These are phyloP conservation scores for Cyclospora cayetanensis DNA, from an alignment of 169 alveolate genomes.

Conservation along the genomic window DNA sequence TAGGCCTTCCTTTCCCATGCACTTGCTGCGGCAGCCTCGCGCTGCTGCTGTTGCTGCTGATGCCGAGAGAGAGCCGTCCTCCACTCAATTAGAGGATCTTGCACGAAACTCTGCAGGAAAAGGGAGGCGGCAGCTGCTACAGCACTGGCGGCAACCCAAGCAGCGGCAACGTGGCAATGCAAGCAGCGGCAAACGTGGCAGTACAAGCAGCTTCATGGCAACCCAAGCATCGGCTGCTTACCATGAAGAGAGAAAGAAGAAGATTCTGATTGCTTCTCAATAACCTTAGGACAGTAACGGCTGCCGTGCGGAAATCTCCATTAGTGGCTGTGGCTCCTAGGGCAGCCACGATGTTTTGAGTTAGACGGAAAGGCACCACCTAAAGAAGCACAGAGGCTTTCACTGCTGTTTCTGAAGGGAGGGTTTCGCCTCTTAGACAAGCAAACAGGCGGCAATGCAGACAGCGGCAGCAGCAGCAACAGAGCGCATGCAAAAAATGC, in stretches of 20 bases:
- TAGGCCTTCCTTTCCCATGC: conserved; percentile 42
- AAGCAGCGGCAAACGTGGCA: not conserved
- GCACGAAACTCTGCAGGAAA: conserved; percentile 86
- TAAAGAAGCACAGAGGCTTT: not conserved
- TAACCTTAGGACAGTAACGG: conserved; percentile 72
- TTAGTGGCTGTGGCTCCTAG: conserved; percentile 85
- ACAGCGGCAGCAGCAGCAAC: not conserved
- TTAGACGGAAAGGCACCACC: conserved; percentile 97
- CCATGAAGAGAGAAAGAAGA: conserved; percentile 71
- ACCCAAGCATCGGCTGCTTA: not conserved
- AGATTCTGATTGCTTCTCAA: conserved; percentile 71
- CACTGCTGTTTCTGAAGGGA: not conserved
- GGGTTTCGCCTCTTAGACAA: not conserved
- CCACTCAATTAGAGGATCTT: conserved; percentile 96
- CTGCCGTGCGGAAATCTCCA: conserved; percentile 72
- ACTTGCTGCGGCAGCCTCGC: not conserved
- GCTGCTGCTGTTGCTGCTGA: conserved; percentile 50
- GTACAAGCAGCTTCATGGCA: too few relatives aligned
- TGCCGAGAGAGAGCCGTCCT: conserved; percentile 19
- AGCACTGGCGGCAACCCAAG: not conserved
- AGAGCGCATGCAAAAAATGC: not conserved
- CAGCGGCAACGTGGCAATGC: not conserved
- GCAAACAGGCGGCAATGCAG: too few relatives aligned
- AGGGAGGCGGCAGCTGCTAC: not conserved
- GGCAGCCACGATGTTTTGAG: conserved; percentile 95